Base-by-base conservation (phyloP, 305 asterid species). In the Fraxinus dipetala region DNA sequence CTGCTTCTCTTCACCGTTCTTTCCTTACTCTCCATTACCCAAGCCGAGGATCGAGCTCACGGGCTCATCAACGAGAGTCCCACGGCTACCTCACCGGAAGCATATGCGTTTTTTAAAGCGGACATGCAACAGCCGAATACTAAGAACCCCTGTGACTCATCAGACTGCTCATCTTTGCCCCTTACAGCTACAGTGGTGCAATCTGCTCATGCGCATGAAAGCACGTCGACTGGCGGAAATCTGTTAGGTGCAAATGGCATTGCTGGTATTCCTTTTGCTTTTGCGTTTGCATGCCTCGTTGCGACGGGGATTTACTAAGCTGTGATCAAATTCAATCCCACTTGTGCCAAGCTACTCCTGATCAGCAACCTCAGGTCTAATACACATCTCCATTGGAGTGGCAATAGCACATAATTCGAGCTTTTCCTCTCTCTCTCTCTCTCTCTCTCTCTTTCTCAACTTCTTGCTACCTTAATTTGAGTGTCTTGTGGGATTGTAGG, bases 21-120 rank as follows among this genome's bases (percentile, higher is more conserved):
- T 11, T 85, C 85, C 72, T 54, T 82, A 77, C 83, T 87, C 61
- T 56, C 86, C 63, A 51, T 83, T 34, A 74, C 89, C 72, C 45
- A 63, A 56, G 91, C 93, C 20, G 87, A 91, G 30, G 91, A 86
- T 59, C 91, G 98, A 45, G 85, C 89, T 3, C 99, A 92, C 13
- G 98, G 95, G 20, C 86, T 95, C 7, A 83, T 63, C 22, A 77
- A 80, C n/a, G 92, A 86, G 85, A 74, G 77, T 76, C 95, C 95
- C 0, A 2, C 84, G 10, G 90, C 97, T 9, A 31, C 94, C 79
- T 88, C 97, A 59, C 98, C 97, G 0, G 86, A 88, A 72, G 95
- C 93, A 24, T 87, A 89, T 72, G 85, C 90, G 0, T 95, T 95
- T 78, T 95, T 93, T 85, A 89, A 93, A 86, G 94, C 97, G 14